A percentile compares a stretch with the other conserved stretches of the same genome.
phyloP scores from a whole-genome alignment of 2,329 filamentous ascomycete genomes.

The Colletotrichum salicis region DNA sequence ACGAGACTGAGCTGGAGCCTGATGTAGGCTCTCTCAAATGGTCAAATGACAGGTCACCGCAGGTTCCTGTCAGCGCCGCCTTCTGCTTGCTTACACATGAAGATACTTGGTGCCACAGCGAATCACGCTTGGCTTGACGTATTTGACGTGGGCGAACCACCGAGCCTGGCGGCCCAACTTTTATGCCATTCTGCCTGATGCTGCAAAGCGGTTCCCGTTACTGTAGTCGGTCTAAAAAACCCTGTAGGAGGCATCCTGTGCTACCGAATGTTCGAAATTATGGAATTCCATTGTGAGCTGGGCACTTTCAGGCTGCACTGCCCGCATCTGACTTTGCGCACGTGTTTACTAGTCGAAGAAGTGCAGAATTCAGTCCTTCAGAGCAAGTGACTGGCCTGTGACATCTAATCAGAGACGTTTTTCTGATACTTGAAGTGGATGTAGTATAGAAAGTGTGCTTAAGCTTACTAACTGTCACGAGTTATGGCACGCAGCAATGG shows the following conservation, averaged over 20 bases:
- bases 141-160: neutral
- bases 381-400: too few species aligned
- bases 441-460: neutral
- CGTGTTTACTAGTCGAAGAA: neutral
- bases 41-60: neutral
- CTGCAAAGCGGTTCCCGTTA: neutral
- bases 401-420: neutral
- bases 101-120: neutral
- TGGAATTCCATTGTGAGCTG: neutral
- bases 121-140: neutral
- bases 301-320: neutral
- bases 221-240: neutral
- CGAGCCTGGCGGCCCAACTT: neutral
- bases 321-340: neutral
- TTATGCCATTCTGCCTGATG: neutral
- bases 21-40: neutral
- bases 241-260: too few species aligned
- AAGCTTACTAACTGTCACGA: too few species aligned
- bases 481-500: too few species aligned
- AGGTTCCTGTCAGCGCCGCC: neutral
- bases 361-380: too few species aligned
- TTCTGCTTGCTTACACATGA: neutral
- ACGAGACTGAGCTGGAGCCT: neutral
- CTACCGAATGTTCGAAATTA: too few species aligned
- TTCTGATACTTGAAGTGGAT: neutral